Evolutionary conservation across 768 basidiomycete species (phyloP).

Genomic region (Calocera viscosa): DNA sequence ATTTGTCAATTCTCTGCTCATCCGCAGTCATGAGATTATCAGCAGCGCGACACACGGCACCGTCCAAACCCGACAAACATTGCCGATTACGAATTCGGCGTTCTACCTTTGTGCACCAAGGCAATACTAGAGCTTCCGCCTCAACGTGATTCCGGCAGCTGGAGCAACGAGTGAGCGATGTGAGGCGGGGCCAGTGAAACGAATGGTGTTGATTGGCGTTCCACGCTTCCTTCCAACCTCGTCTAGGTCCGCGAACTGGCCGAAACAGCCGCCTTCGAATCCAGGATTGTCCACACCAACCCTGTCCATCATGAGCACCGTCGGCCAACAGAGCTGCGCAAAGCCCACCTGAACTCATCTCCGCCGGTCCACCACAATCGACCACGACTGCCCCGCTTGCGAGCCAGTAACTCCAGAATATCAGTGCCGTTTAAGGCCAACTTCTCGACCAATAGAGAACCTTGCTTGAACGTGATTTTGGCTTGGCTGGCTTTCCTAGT

Average conservation of each 20-base stretch:
- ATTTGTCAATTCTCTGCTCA: too few species aligned
- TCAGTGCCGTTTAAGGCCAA: constrained; percentile 18
- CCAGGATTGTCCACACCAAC: not conserved
- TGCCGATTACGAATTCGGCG: too few species aligned
- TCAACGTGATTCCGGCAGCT: constrained; percentile 13
- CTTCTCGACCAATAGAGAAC: constrained; percentile 19
- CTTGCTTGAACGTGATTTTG: constrained; percentile 16
- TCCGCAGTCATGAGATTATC: too few species aligned
- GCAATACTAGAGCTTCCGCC: constrained; percentile 2
- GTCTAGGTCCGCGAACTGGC: not conserved
- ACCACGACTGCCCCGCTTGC: constrained; percentile 16
- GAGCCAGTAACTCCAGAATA: constrained; percentile 18
- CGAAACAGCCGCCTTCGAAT: not conserved
- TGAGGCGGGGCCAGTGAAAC: constrained; percentile 17
- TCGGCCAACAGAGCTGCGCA: too few species aligned
- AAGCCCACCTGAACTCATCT: constrained; percentile 26
- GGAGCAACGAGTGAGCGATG: constrained; percentile 14
- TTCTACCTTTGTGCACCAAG: too few species aligned
- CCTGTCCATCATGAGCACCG: not conserved
- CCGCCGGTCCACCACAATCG: constrained; percentile 21
- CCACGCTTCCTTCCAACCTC: constrained; percentile 13
- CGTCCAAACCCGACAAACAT: too few species aligned
- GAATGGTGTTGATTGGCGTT: constrained; percentile 22
- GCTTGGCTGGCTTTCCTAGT: constrained; percentile 13
- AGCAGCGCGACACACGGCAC: too few species aligned